Evolutionary conservation across 495 filamentous ascomycete species (phyloP).

Genomic region (Aspergillus cristatus): DNA sequence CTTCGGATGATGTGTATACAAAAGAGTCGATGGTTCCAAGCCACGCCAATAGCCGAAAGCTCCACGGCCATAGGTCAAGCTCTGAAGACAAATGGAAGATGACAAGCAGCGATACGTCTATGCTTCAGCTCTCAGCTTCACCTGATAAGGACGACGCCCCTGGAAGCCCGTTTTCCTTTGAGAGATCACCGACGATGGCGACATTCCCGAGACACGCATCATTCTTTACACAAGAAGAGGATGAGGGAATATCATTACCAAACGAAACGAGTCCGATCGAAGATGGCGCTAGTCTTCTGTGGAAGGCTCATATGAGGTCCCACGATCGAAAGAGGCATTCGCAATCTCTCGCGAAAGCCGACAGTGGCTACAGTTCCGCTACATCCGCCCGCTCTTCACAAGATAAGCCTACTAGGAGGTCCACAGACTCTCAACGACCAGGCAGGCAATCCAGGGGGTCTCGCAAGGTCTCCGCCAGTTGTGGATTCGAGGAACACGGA

Average conservation of each 20-base stretch:
- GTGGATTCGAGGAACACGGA: constrained; percentile 2
- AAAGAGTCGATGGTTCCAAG: constrained; percentile 1
- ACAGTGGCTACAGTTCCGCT: constrained; percentile 38
- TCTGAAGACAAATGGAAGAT: neutral
- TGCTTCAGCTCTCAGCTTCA: constrained; percentile 13
- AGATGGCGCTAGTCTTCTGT: too few relatives aligned
- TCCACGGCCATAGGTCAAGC: neutral
- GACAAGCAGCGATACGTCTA: neutral
- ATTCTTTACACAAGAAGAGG: constrained; percentile 13
- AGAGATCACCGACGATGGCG: constrained; percentile 22
- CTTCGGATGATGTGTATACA: constrained; percentile 7
- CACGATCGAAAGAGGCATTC: constrained; percentile 7
- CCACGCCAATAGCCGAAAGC: neutral
- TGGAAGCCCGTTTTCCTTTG: constrained; percentile 31
- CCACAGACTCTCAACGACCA: constrained; percentile 22
- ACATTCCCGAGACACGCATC: neutral
- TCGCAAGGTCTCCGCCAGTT: constrained; percentile 7
- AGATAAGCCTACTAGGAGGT: constrained; percentile 15
- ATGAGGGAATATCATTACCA: constrained; percentile 22
- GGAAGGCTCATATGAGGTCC: too few relatives aligned
- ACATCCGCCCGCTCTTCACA: constrained; percentile 24
- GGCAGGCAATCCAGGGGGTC: constrained; percentile 1
- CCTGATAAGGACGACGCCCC: constrained; percentile 18
- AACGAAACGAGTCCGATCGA: constrained; percentile 15
- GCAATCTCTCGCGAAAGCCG: constrained; percentile 25